Conservation (phyloP, 768 basidiomycete species). For the Amanita exitialis region DNA sequence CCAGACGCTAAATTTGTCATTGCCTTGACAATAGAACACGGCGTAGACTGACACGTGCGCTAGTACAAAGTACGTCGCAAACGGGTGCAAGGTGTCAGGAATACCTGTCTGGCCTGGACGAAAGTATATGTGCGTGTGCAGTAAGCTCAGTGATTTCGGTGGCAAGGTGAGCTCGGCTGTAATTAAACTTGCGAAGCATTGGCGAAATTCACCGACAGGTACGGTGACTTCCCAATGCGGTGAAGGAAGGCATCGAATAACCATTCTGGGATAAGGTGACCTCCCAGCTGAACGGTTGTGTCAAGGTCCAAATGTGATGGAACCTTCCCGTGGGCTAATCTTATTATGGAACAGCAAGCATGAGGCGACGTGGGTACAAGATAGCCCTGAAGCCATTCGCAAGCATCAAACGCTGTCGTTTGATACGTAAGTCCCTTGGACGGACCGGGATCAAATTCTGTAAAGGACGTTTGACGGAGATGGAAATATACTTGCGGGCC, state of each 20-base stretch:
- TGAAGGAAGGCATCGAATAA: background rate
- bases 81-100: background rate
- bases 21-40: background rate
- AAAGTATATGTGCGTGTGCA: background rate
- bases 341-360: constrained; percentile 7
- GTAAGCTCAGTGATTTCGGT: background rate
- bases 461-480: constrained; percentile 7
- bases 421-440: constrained; percentile 6
- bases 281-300: constrained; percentile 7
- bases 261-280: constrained; percentile 4
- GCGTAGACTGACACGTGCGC: background rate
- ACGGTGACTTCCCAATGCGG: constrained; percentile 5
- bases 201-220: constrained; percentile 5
- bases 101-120: background rate
- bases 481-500: constrained; percentile 8
- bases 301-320: constrained; percentile 5
- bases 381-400: constrained; percentile 6
- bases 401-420: constrained; percentile 3
- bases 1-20: background rate
- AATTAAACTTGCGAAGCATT: background rate
- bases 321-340: constrained; percentile 7
- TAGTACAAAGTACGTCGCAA: background rate
- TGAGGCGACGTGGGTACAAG: constrained; percentile 7
- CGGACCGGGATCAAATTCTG: constrained; percentile 9
- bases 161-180: background rate